phyloP scores from a whole-genome alignment of 1,139 yeast genomes.

The Candida buenavistaensis region DNA sequence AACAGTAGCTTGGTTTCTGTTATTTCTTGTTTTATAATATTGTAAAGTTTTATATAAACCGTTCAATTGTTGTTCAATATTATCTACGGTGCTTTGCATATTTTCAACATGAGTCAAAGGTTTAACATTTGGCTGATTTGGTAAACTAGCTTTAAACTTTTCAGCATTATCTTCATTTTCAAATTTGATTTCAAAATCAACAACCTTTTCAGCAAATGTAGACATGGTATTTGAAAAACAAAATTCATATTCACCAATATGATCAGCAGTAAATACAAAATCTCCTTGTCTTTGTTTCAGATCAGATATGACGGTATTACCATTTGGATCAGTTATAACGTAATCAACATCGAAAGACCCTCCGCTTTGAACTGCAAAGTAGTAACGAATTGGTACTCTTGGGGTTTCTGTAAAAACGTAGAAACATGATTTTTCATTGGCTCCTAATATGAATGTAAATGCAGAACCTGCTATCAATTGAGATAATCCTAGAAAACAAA shows the following conservation, averaged over 20 bases:
- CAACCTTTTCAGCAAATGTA: slow-evolving; percentile 81
- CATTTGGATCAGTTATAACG: slow-evolving; percentile 67
- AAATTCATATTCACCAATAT: slow-evolving; percentile 84
- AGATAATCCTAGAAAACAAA: slow-evolving; percentile 24
- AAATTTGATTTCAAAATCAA: slow-evolving; percentile 79
- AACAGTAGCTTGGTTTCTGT: slow-evolving; percentile 90
- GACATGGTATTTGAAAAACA: slow-evolving; percentile 90
- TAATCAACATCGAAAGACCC: slow-evolving; percentile 86
- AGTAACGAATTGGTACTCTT: slow-evolving; percentile 69
- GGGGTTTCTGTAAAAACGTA: slow-evolving; percentile 70
- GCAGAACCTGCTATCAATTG: slow-evolving; percentile 53
- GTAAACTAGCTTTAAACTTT: slow-evolving; percentile 62
- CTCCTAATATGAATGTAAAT: slow-evolving; percentile 74
- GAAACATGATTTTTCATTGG: slow-evolving; percentile 76
- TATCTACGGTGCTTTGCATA: slow-evolving; percentile 56
- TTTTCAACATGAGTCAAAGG: slow-evolving; percentile 62
- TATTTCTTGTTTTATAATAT: slow-evolving; percentile 89
- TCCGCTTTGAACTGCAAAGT: slow-evolving; percentile 92
- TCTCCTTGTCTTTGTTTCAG: slow-evolving; percentile 83
- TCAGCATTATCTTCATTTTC: slow-evolving; percentile 43
- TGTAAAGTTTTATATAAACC: slow-evolving; percentile 65
- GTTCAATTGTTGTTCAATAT: slow-evolving; percentile 68
- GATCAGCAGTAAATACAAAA: slow-evolving; percentile 68
- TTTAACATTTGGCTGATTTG: slow-evolving; percentile 57
- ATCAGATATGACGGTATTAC: slow-evolving; percentile 56